Base-by-base conservation (phyloP, 2,329 filamentous ascomycete species). In the Fusarium sp. region DNA sequence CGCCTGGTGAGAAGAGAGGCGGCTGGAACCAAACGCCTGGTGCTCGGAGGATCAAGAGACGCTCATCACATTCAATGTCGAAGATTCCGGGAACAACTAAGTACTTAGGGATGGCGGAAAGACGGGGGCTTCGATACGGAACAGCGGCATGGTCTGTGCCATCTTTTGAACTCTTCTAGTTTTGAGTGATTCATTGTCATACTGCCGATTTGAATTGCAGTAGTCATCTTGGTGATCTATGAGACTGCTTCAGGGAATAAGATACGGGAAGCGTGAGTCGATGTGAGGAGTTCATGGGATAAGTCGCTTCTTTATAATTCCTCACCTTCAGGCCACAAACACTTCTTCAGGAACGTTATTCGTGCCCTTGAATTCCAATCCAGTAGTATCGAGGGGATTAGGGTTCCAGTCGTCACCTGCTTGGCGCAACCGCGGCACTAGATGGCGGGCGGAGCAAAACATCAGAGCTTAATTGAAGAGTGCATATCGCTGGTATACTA, bases 81-180 rank as follows among this genome's bases (percentile, higher is more conserved):
- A 59, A 59, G 20, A 41, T 48, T 18, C 35, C 27, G 18, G 49
- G 57, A n/a, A 60, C 18, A 7, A 56, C 57, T 27, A 60, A 30
- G 27, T 56, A 48, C 13, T 60, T 37, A 27, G 35, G 27, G 17
- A 59, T 18, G 15, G 26, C 23, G 23, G 41, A 40, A 20, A 46
- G 27, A 15, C 33, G 17, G 14, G 41, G 48, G 15, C 30, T 13
- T 33, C 30, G 30, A 55, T 35, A 42, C 6, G 18, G 30, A 35
- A 33, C 37, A 30, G 38, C 14, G 17, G 20, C 13, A n/a, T 44
- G 18, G 10, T 55, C 57, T n/a, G 11, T 15, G 10, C 23, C 23
- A 30, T 35, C 37, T 37, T 42, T 55, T 15, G 30, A 30, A 14
- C 23, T 55, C 30, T 33, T 42, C 30, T 37, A 18, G 12, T 6